Evolutionary conservation across 1,139 yeast genomes (phyloP), one percentile per base, ranked within the genome.

Genomic region (Eremothecium cymbalariae): DNA sequence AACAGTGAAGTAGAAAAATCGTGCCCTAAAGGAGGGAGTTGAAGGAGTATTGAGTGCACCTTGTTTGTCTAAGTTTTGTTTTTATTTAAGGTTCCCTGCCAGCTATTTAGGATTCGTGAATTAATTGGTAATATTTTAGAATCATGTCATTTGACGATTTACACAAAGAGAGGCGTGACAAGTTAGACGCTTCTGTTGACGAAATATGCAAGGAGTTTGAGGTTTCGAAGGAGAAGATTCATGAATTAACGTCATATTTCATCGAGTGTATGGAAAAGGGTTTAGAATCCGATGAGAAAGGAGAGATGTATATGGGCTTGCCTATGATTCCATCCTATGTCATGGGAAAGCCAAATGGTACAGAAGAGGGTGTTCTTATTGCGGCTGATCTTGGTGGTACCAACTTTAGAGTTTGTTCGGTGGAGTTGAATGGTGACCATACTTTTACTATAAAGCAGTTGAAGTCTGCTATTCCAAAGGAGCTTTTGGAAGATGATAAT

Each of bases 331-430:
- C 95, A 22, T 72, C 94, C 2, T 85, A 60, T 54, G 94, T 86
- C 19, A 82, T 94, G 5, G 67, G 71, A 8, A 69, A 84, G 36
- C 96, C 97, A 16, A 69, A 70, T 27, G 97, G 97, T 31, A 68
- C 69, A 30, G 97, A 88, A 55, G 67, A 64, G 34, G 96, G 96
- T 15, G 64, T 79, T 32, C 72, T 65, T 42, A 65, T 84, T 38
- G 95, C 95, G 33, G 90, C 85, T 12, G 94, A 83, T 54, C 67
- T 84, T 35, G 95, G 95, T 45, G 94, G 94, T 33, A 82, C 94
- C 36, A 83, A 85, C 57, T 78, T 88, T 59, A 68, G 96, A 51
- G 94, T 86, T 23, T 85, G 95, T 55, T 84, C 95, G 3, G 83
- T 86, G 31, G 55, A 69, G 23, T 68, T 88, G 47, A 68, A 74